Base-by-base conservation (phyloP, 495 filamentous ascomycete species). In the Podospora didyma region DNA sequence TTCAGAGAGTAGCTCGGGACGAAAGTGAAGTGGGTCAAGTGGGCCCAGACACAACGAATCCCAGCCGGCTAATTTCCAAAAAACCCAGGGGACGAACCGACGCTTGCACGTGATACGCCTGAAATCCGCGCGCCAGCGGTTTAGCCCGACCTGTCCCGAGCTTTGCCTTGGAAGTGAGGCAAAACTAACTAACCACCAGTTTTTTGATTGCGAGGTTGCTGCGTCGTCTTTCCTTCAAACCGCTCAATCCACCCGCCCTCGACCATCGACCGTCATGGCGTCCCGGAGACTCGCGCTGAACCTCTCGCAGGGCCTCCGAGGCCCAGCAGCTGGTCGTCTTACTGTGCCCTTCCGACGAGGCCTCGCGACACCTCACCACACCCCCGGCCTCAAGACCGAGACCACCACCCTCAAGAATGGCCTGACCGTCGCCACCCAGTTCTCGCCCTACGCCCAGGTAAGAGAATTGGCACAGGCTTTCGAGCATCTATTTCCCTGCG, bases 381-480 rank as follows among this genome's bases (percentile, higher is more conserved):
- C 93, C 64, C 67, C 76, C 53, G 69, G 71, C 73, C 84, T 78
- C 73, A 92, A 87, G 77, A 96, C 92, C 60, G 85, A 97, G 80
- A 90, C 86, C 65, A 99, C 94, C 34, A 99, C 94, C 24, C 80
- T 99, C 69, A 89, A 86, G 74, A 98, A 97, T 82, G 94, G 94
- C 66, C 82, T 98, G 74, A 98, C 94, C 55, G 94, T 97, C 86
- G 69, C 88, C 4, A 31, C 26, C 26, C 9, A 3, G 4, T 9
- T 4, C 9, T 31, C 26, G 26, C 26, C 26, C 26, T 31, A 31
- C 26, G 26, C 26, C 26, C 26, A 31, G 26, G 26, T 31, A 31
- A 31, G 26, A 9, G 26, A 9, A 31, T 31, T 31, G 26, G 26
- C 9, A 3, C 26, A 9, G 26, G 26, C 26, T 4, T 4, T 31